phyloP scores from a whole-genome alignment of 768 basidiomycete species.

The Russula sp. region DNA sequence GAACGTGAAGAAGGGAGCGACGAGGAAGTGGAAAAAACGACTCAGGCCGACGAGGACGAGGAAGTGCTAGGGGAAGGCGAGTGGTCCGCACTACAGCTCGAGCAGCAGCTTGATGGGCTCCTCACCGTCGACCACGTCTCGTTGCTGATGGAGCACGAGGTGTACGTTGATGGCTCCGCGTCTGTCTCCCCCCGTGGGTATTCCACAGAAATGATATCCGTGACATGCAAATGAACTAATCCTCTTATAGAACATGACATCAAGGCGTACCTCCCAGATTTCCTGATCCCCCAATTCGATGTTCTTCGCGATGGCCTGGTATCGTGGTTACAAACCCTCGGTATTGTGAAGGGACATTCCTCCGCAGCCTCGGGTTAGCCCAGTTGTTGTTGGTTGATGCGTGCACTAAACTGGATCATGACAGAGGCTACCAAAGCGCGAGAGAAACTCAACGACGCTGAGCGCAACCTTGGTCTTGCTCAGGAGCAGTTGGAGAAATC shows the following conservation, averaged over 20 bases:
- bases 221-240: conserved; percentile 1
- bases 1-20: conserved; percentile 40
- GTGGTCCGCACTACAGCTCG: conserved; percentile 57
- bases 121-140: conserved; percentile 64
- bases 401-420: background rate
- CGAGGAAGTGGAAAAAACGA: conserved; percentile 28
- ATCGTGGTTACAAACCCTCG: conserved; percentile 58
- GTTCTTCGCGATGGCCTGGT: conserved; percentile 53
- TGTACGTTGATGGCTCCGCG: conserved; percentile 45
- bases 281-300: conserved; percentile 67
- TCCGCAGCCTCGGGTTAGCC: conserved; percentile 40
- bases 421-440: conserved; percentile 57
- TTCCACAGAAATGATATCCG: background rate
- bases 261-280: conserved; percentile 80
- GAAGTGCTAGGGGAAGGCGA: conserved; percentile 48
- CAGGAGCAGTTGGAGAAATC: conserved; percentile 50
- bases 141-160: conserved; percentile 73
- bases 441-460: conserved; percentile 55
- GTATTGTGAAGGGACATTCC: conserved; percentile 42
- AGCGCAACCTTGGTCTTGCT: conserved; percentile 49
- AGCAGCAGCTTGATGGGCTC: conserved; percentile 50
- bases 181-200: conserved; percentile 46
- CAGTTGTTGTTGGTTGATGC: background rate
- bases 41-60: conserved; percentile 21
- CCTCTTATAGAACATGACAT: conserved; percentile 65